Conservation (phyloP, 352 stramenopile genomes). For the Globisporangium echinulatum region DNA sequence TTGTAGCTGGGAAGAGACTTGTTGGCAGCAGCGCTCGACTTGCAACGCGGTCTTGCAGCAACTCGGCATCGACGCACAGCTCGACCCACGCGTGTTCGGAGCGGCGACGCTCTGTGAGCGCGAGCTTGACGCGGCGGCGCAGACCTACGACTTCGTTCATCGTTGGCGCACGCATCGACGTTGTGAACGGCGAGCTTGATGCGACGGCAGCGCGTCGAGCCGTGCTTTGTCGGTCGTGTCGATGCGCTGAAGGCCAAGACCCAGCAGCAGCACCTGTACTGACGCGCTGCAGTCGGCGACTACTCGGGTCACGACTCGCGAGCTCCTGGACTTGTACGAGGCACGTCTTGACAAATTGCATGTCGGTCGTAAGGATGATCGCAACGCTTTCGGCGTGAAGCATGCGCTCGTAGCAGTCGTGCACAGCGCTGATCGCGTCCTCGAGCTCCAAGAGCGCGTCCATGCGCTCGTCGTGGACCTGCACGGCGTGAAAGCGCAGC, state of each 20-base stretch:
- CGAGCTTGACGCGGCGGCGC: slow-evolving; percentile 34
- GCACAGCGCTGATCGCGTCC: slow-evolving; percentile 35
- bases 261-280: background rate
- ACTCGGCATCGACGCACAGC: slow-evolving; percentile 42
- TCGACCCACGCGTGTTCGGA: slow-evolving; percentile 57
- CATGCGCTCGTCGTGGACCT: slow-evolving; percentile 60
- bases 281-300: background rate
- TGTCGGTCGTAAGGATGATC: slow-evolving; percentile 62
- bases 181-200: slow-evolving; percentile 1
- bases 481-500: slow-evolving; percentile 47
- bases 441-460: slow-evolving; percentile 57
- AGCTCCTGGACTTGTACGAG: slow-evolving; percentile 27
- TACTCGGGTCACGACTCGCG: slow-evolving; percentile 14
- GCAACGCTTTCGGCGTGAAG: slow-evolving; percentile 42
- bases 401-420: slow-evolving; percentile 34
- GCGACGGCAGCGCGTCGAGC: slow-evolving; percentile 1
- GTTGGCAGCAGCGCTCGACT: slow-evolving; percentile 21
- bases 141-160: slow-evolving; percentile 38
- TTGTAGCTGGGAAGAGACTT: slow-evolving; percentile 34
- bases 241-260: background rate
- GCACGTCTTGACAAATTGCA: slow-evolving; percentile 56
- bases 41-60: slow-evolving; percentile 18
- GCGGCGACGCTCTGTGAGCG: slow-evolving; percentile 34
- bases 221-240: slow-evolving; percentile 10
- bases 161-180: slow-evolving; percentile 22